phyloP scores from a whole-genome alignment of 192 early-diverging fungal genomes.

The Paraglomus occultum region DNA sequence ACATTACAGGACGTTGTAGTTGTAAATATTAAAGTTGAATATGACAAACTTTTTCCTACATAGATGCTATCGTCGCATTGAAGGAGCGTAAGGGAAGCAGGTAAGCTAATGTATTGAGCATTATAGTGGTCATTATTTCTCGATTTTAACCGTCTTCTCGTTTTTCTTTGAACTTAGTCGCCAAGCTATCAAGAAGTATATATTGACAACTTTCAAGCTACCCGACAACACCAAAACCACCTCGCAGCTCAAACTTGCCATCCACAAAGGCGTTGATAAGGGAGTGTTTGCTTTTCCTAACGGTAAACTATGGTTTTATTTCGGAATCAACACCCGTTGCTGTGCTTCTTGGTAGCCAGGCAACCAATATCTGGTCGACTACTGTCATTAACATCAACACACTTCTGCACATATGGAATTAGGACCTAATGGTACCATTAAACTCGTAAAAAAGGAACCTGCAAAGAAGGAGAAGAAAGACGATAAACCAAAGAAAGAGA shows the following conservation, averaged over 20 bases:
- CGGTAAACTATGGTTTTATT: background rate
- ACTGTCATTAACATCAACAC: too few relatives aligned
- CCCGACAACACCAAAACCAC: conserved; percentile 14
- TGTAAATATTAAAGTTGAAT: background rate
- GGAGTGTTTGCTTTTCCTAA: conserved; percentile 11
- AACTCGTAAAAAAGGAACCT: conserved; percentile 29
- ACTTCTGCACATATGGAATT: too few relatives aligned
- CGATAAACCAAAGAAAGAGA: conserved; percentile 26
- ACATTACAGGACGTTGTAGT: background rate
- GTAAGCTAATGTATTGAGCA: background rate
- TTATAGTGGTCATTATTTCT: background rate
- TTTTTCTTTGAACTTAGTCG: conserved; percentile 10
- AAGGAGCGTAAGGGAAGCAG: conserved; percentile 31
- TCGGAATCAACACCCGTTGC: background rate
- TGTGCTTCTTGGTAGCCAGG: background rate
- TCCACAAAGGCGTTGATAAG: conserved; percentile 18
- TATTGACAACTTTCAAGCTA: conserved; percentile 19
- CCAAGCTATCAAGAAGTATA: conserved; percentile 29
- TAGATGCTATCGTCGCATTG: conserved; percentile 27
- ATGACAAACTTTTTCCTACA: background rate
- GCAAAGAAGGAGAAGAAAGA: conserved; percentile 22
- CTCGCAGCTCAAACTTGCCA: conserved; percentile 12
- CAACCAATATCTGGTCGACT: background rate
- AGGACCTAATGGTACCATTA: conserved; percentile 27
- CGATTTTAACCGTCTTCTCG: background rate